phyloP scores from a whole-genome alignment of 139 green algal species.

The Volvox africanus region DNA sequence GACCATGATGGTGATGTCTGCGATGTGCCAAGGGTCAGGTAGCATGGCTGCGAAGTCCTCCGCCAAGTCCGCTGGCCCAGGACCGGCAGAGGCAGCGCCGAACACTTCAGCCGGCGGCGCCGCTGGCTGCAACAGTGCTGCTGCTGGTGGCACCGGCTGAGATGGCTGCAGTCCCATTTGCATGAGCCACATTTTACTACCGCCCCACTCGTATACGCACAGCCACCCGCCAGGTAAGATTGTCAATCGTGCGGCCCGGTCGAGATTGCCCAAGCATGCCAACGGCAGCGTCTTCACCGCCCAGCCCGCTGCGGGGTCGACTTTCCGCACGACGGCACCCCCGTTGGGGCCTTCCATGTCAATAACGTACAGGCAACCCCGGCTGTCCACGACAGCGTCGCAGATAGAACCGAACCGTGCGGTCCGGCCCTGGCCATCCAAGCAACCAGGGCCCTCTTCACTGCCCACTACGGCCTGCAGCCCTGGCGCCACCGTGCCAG shows the following conservation, averaged over 20 bases:
- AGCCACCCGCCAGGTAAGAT: slow-evolving; percentile 25
- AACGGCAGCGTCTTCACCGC: slow-evolving; percentile 11
- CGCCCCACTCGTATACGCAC: slow-evolving; percentile 23
- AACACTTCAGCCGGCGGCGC: not conserved
- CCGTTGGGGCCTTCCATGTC: slow-evolving; percentile 25
- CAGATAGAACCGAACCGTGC: slow-evolving; percentile 21
- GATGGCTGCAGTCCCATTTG: not conserved
- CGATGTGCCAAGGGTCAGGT: not conserved
- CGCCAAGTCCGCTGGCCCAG: not conserved
- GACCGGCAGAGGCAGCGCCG: not conserved
- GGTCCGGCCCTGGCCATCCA: not conserved
- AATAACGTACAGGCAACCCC: not conserved
- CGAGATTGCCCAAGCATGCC: not conserved
- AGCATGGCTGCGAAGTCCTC: slow-evolving; percentile 10
- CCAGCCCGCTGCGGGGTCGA: not conserved
- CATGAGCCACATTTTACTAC: slow-evolving; percentile 5
- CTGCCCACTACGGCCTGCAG: slow-evolving; percentile 5
- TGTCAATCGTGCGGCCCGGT: not conserved
- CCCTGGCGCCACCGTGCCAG: not conserved
- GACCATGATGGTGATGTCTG: not conserved
- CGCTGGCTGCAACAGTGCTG: not conserved
- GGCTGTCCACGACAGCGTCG: slow-evolving; percentile 10
- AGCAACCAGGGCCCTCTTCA: not conserved
- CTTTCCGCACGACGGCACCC: not conserved
- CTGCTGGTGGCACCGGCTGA: not conserved